phyloP scores from a whole-genome alignment of 2,329 filamentous ascomycete genomes.

The Colletotrichum theobromicola region DNA sequence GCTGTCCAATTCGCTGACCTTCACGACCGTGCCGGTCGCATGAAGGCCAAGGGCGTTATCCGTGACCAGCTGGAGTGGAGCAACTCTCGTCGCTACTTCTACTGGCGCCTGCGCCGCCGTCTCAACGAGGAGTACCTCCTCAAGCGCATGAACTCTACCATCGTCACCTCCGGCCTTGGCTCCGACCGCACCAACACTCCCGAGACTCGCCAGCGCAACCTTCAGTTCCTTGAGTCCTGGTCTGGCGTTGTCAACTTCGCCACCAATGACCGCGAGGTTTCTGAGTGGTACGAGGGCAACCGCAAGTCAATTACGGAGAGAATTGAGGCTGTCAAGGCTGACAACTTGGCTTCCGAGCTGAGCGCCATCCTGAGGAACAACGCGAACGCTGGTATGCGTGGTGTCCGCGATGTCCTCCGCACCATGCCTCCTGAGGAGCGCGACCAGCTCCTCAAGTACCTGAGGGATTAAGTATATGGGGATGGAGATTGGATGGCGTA shows the following conservation, averaged over 20 bases:
- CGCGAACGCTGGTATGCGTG: constrained; percentile 77
- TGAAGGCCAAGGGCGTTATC: constrained; percentile 97
- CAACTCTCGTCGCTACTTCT: constrained; percentile 95
- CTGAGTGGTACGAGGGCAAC: constrained; percentile 96
- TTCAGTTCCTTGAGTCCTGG: constrained; percentile 84
- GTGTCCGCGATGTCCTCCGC: constrained; percentile 82
- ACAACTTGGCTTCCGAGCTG: constrained; percentile 61
- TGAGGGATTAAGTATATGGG: constrained; percentile 44
- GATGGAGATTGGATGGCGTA: neutral
- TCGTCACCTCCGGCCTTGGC: constrained; percentile 38
- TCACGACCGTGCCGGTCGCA: constrained; percentile 94
- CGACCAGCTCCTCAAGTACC: constrained; percentile 75
- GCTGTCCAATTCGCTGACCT: constrained; percentile 97
- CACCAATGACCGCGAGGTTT: constrained; percentile 80
- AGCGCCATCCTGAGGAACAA: constrained; percentile 49
- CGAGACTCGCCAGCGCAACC: constrained; percentile 68
- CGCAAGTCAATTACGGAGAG: constrained; percentile 81
- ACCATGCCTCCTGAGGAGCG: constrained; percentile 90
- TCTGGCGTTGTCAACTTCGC: constrained; percentile 79
- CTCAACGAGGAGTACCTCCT: constrained; percentile 98
- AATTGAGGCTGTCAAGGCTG: constrained; percentile 82
- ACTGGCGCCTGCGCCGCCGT: constrained; percentile 97
- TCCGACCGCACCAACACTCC: constrained; percentile 46
- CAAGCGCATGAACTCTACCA: constrained; percentile 74
- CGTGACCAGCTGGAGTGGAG: constrained; percentile 84